Conservation (phyloP, 345 rosid species). For the Acer campestre region DNA sequence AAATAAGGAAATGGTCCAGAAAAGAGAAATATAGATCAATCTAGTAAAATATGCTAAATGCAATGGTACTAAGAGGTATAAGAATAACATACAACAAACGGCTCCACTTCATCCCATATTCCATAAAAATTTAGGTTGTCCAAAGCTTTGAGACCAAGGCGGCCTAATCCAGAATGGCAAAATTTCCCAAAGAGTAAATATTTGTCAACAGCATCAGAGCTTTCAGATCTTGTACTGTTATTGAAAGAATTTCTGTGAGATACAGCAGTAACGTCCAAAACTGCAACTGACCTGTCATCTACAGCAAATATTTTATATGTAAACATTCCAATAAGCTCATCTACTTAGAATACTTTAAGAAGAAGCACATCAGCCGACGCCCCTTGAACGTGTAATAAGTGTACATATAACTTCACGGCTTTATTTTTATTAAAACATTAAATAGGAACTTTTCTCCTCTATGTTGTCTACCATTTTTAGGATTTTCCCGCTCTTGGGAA, state of each 20-base stretch:
- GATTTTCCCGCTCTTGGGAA: background rate
- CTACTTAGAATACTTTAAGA: background rate
- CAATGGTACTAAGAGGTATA: slow-evolving; percentile 4
- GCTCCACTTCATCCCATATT: slow-evolving; percentile 69
- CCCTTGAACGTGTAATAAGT: background rate
- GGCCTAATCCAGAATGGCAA: slow-evolving; percentile 65
- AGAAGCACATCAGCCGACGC: background rate
- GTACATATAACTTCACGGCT: background rate
- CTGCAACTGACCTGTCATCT: slow-evolving; percentile 32
- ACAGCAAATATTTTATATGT: slow-evolving; percentile 18
- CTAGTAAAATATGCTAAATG: slow-evolving; percentile 1
- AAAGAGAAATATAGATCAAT: slow-evolving; percentile 5
- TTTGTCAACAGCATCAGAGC: slow-evolving; percentile 30
- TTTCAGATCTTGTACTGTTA: slow-evolving; percentile 25
- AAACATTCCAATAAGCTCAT: background rate
- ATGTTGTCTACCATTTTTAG: background rate
- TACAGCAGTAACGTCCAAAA: slow-evolving; percentile 20
- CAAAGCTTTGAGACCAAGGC: slow-evolving; percentile 60
- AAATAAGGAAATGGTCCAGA: background rate
- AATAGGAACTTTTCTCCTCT: background rate
- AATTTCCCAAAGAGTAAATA: slow-evolving; percentile 64
- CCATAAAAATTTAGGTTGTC: slow-evolving; percentile 45
- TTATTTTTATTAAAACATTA: background rate
- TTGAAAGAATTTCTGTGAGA: slow-evolving; percentile 22
- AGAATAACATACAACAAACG: slow-evolving; percentile 56